These are phyloP conservation scores for Musa balbisiana DNA, from an alignment of 202 grass and related monocot genomes.

Conservation along the genomic window DNA sequence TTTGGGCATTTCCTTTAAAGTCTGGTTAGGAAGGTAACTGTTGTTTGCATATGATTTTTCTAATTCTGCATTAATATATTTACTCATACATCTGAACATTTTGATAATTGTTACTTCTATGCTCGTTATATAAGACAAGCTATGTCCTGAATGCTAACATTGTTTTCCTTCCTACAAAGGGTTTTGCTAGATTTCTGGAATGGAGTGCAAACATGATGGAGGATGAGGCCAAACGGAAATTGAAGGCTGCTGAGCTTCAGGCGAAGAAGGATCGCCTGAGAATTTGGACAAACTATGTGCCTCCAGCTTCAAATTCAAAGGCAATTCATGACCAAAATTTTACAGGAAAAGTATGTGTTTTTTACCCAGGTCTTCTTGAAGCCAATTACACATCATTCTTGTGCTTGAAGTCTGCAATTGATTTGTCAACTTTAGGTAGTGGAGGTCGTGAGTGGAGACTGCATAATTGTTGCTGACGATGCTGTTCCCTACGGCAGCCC, in stretches of 20 bases:
- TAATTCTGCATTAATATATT: not conserved
- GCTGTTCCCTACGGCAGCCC: constrained; percentile 67
- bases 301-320: constrained; percentile 81
- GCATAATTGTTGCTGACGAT: constrained; percentile 87
- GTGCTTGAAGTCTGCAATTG: constrained; percentile 18
- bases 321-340: constrained; percentile 92
- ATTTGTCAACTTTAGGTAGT: constrained; percentile 54
- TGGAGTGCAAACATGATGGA: constrained; percentile 99
- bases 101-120: not conserved
- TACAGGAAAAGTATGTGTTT: constrained; percentile 60
- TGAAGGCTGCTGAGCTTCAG: constrained; percentile 85
- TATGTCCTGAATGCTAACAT: not conserved
- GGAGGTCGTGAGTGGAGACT: constrained; percentile 96
- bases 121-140: not conserved
- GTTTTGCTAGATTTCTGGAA: constrained; percentile 91
- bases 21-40: too few species aligned
- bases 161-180: constrained; percentile 34
- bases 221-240: constrained; percentile 72
- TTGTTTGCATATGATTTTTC: not conserved
- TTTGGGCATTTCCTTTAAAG: too few species aligned
- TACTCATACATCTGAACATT: constrained; percentile 7
- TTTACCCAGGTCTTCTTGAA: not conserved
- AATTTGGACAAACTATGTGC: constrained; percentile 88
- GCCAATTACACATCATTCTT: not conserved
- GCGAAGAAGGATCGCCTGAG: constrained; percentile 80